Evolutionary conservation across 1,139 yeast species (phyloP).

Genomic region (Nakaseomyces bracarensis): DNA sequence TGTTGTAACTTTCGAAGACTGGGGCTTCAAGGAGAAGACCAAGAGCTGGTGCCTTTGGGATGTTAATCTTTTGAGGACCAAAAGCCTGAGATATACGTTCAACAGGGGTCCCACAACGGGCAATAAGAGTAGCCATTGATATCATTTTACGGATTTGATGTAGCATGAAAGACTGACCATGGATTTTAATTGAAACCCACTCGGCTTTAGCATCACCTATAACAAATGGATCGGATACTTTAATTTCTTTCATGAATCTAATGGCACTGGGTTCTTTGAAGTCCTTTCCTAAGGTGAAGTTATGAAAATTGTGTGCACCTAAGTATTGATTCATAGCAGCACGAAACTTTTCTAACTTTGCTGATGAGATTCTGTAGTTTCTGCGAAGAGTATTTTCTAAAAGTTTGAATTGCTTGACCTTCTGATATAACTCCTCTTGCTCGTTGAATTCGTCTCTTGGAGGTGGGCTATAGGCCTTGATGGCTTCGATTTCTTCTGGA

Average conservation of each 20-base stretch:
- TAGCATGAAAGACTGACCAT: conserved; percentile 96
- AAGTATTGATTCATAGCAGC: conserved; percentile 63
- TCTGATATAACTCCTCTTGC: conserved; percentile 31
- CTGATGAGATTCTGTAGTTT: conserved; percentile 53
- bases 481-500: conserved; percentile 39
- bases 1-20: conserved; percentile 79
- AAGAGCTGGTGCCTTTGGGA: conserved; percentile 96
- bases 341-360: conserved; percentile 55
- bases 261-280: conserved; percentile 79
- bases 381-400: conserved; percentile 66
- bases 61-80: conserved; percentile 63
- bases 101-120: conserved; percentile 78
- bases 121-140: conserved; percentile 82
- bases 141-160: conserved; percentile 98
- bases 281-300: conserved; percentile 84
- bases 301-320: conserved; percentile 93
- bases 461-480: conserved; percentile 32
- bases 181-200: conserved; percentile 93
- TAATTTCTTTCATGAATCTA: conserved; percentile 70
- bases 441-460: conserved; percentile 34
- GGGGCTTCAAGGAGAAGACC: conserved; percentile 89
- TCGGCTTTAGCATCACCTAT: conserved; percentile 90
- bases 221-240: conserved; percentile 83
- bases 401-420: conserved; percentile 51
- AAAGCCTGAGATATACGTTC: conserved; percentile 74